phyloP scores from a whole-genome alignment of 1,284 basidiomycete species.

The Polyporus tsugae region DNA sequence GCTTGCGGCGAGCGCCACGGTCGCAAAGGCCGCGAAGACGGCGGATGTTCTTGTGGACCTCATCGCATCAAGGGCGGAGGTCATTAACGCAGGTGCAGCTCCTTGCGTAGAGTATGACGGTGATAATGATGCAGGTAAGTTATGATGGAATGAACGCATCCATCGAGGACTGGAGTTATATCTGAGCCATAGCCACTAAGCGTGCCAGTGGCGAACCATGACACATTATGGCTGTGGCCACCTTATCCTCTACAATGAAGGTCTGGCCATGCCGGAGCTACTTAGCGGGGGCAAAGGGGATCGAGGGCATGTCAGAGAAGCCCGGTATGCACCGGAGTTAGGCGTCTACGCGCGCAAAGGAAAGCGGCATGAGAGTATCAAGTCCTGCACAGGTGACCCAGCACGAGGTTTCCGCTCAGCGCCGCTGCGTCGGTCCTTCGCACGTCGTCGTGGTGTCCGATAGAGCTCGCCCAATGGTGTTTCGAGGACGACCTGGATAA shows the following conservation, averaged over 20 bases:
- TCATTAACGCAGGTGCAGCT: constrained; percentile 7
- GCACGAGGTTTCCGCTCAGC: constrained; percentile 7
- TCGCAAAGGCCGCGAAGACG: constrained; percentile 1
- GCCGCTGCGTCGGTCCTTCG: background rate
- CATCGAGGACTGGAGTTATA: constrained; percentile 13
- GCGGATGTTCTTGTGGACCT: background rate
- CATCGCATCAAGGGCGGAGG: background rate
- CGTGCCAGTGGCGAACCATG: constrained; percentile 8
- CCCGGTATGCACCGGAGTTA: constrained; percentile 20
- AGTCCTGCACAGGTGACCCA: constrained; percentile 9
- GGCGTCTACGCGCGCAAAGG: background rate
- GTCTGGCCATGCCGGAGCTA: constrained; percentile 3
- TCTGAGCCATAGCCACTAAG: constrained; percentile 11
- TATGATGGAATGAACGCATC: background rate
- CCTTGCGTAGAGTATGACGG: background rate
- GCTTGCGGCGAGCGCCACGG: constrained; percentile 5
- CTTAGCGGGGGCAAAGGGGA: constrained; percentile 6
- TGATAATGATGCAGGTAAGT: background rate
- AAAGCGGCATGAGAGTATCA: background rate
- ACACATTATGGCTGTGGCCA: constrained; percentile 10
- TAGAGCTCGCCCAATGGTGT: background rate
- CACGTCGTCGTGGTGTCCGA: background rate
- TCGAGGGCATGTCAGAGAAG: constrained; percentile 3
- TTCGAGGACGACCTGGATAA: background rate
- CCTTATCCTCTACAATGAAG: constrained; percentile 12